These are phyloP conservation scores for Metschnikowia orientalis DNA, from an alignment of 805 yeast species.

Conservation along the genomic window DNA sequence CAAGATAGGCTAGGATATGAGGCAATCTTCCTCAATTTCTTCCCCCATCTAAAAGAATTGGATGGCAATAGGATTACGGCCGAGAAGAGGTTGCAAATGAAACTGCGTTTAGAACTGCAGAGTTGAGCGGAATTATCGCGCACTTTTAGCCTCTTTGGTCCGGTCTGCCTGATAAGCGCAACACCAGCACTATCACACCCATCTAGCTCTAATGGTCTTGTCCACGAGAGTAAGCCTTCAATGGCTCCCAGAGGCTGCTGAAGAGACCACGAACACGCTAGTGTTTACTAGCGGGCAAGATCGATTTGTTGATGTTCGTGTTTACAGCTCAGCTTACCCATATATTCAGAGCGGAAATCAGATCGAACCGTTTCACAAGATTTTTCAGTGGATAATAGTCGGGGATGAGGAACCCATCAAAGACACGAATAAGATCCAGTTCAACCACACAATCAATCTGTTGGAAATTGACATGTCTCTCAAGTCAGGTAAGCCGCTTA, in stretches of 20 bases:
- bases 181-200: background rate
- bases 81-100: constrained; percentile 5
- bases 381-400: constrained; percentile 56
- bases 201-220: constrained; percentile 22
- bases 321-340: constrained; percentile 17
- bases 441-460: constrained; percentile 43
- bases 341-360: constrained; percentile 6
- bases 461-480: constrained; percentile 28
- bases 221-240: constrained; percentile 49
- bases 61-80: constrained; percentile 30
- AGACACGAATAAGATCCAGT: constrained; percentile 33
- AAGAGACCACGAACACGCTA: constrained; percentile 45
- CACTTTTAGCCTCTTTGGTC: background rate
- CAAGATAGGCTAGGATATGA: constrained; percentile 31
- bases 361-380: constrained; percentile 19
- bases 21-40: constrained; percentile 31
- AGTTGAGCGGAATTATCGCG: constrained; percentile 3
- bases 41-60: constrained; percentile 29
- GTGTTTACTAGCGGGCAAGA: constrained; percentile 43
- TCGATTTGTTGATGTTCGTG: constrained; percentile 46
- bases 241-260: constrained; percentile 43
- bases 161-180: too few species aligned
- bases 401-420: constrained; percentile 43
- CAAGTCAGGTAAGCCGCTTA: constrained; percentile 28
- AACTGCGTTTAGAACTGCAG: constrained; percentile 1